Evolutionary conservation across 768 basidiomycete species (phyloP).

Genomic region (Trametes gibbosa): DNA sequence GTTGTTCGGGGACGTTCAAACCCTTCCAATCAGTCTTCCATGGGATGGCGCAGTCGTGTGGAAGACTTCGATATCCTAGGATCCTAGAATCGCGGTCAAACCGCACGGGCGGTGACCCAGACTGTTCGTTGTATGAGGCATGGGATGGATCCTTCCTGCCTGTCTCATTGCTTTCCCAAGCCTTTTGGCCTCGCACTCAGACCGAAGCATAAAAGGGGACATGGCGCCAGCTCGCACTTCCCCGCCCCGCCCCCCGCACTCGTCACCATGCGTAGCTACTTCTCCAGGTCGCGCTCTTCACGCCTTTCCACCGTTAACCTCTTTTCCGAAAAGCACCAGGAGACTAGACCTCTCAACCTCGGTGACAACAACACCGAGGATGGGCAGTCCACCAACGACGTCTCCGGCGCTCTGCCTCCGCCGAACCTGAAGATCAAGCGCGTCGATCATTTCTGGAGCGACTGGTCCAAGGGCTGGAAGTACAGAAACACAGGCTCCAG

Average conservation of each 20-base stretch:
- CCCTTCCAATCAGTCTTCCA: not conserved
- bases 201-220: too few relatives aligned
- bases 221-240: not conserved
- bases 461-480: constrained; percentile 57
- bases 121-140: too few relatives aligned
- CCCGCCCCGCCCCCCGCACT: not conserved
- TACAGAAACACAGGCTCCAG: constrained; percentile 58
- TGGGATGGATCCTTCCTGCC: not conserved
- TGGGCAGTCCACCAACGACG: not conserved
- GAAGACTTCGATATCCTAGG: not conserved
- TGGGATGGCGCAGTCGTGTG: not conserved
- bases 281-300: constrained; percentile 2
- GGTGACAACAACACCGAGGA: not conserved
- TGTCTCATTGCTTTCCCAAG: too few relatives aligned
- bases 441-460: constrained; percentile 57
- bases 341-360: not conserved
- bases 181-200: too few relatives aligned
- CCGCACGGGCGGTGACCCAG: not conserved
- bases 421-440: constrained; percentile 58
- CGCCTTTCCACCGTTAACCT: not conserved
- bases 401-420: constrained; percentile 28
- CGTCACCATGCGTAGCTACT: constrained; percentile 3
- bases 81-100: not conserved
- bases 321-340: constrained; percentile 1
- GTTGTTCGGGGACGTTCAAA: too few relatives aligned